phyloP scores from a whole-genome alignment of 164 flowering plant genomes.

The Magnolia officinalis region DNA sequence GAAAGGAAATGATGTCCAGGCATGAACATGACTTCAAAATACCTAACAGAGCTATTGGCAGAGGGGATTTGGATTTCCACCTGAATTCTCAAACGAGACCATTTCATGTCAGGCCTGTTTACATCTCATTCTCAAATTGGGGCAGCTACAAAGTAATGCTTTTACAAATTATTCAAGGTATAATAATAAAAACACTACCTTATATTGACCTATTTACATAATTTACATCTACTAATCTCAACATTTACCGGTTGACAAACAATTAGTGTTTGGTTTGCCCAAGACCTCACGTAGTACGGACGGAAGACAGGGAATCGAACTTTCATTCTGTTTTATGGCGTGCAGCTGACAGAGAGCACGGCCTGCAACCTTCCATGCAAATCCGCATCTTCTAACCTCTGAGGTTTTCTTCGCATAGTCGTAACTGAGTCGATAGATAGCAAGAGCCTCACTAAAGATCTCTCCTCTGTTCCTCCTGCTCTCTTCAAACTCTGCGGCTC shows the following conservation, averaged over 20 bases:
- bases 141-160: background rate
- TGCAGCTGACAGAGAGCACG: slow-evolving; percentile 47
- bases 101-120: background rate
- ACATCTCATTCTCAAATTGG: background rate
- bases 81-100: too few species aligned
- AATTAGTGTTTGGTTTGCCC: too few species aligned
- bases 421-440: slow-evolving; percentile 54
- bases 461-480: slow-evolving; percentile 36
- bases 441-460: slow-evolving; percentile 56
- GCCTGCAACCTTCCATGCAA: slow-evolving; percentile 85
- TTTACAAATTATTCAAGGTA: background rate
- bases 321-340: slow-evolving; percentile 23
- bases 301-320: slow-evolving; percentile 21
- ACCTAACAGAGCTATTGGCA: too few species aligned
- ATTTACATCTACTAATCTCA: background rate
- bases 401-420: slow-evolving; percentile 30
- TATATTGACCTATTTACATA: too few species aligned
- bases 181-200: too few species aligned
- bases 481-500: slow-evolving; percentile 43
- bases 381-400: slow-evolving; percentile 28
- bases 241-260: too few species aligned
- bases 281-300: slow-evolving; percentile 42
- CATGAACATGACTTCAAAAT: too few species aligned
- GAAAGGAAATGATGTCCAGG: too few species aligned
- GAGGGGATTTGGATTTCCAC: too few species aligned